Evolutionary conservation across 2,329 filamentous ascomycete genomes (phyloP), one percentile per base, ranked within the genome.

Genomic region (Aspergillus fructus): DNA sequence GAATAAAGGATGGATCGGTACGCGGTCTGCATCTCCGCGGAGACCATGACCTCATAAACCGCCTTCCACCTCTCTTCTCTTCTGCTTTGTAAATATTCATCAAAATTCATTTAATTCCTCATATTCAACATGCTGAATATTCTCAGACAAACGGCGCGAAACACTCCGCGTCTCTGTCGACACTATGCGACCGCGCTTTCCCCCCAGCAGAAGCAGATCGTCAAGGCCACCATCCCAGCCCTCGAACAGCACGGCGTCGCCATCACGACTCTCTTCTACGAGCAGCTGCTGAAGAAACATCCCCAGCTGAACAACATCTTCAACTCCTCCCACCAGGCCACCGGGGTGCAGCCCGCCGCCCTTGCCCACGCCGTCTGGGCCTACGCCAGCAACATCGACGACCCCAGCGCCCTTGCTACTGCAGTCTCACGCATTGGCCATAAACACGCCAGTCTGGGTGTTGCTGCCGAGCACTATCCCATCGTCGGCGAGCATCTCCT

Each of bases 311-410:
- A 85, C 12, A 62, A 87, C 74, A 79, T 87, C 76, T 91, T 91
- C 81, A 90, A 90, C 71, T 76, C 83, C 55, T 82, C 85, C 3
- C 85, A 89, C 64, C 89, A 91, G 73, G 76, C 76, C 41, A 89
- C 81, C 1, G 85, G 86, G 42, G 83, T 83, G 55, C 89, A 92
- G 70, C 81, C 87, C 3, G 76, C 78, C n/a, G 88, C 89, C 4
- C 83, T 92, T 5, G 88, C 89, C 17, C 79, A 77, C 46, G 79
- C 89, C 0, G 85, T 91, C 49, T 84, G 88, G 63, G 85, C 83
- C 59, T 91, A 90, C 67, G 88, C 89, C 51, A 76, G 82, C 60
- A 86, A 90, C 74, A 88, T 90, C 69, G 83, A 86, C 68, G 81
- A 90, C 67, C 81, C 90, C 0, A 81, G 79, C 46, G 81, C 77